Percentiles rank a stretch among this genome's conserved stretches.
phyloP scores from a whole-genome alignment of 352 stramenopile species.

The Phytophthora podocarpi region DNA sequence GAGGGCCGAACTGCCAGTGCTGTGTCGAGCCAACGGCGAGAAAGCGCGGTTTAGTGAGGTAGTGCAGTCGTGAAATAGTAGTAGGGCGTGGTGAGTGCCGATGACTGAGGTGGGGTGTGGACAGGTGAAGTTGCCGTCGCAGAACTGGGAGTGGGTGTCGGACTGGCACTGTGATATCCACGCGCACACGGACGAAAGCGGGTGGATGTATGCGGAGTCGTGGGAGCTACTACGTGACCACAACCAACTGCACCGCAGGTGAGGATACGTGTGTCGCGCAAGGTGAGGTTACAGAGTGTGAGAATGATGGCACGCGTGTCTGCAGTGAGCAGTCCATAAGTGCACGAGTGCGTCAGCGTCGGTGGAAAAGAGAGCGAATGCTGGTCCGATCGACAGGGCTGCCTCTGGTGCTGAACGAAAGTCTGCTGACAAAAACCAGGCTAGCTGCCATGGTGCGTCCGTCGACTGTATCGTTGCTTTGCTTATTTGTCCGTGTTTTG shows the following conservation, averaged over 20 bases:
- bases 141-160: constrained; percentile 68
- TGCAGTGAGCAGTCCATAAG: constrained; percentile 42
- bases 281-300: background rate
- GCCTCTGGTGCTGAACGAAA: constrained; percentile 29
- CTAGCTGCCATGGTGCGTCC: constrained; percentile 45
- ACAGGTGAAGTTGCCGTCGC: constrained; percentile 54
- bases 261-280: background rate
- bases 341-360: constrained; percentile 50
- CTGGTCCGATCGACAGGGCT: constrained; percentile 43
- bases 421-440: constrained; percentile 39
- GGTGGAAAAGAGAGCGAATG: constrained; percentile 66
- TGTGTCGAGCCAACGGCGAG: constrained; percentile 38
- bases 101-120: background rate
- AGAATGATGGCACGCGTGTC: background rate
- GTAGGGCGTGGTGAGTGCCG: constrained; percentile 1
- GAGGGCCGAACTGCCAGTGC: constrained; percentile 26
- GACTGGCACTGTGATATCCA: constrained; percentile 54
- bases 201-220: constrained; percentile 59
- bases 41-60: constrained; percentile 51
- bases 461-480: background rate
- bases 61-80: background rate
- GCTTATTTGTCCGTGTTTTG: background rate
- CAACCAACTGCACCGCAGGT: constrained; percentile 31
- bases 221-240: constrained; percentile 37
- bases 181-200: constrained; percentile 51